A percentile compares a stretch with the other conserved stretches of the same genome.
Conservation (phyloP, 345 rosid genomes). For the Microthlaspi erraticum region DNA sequence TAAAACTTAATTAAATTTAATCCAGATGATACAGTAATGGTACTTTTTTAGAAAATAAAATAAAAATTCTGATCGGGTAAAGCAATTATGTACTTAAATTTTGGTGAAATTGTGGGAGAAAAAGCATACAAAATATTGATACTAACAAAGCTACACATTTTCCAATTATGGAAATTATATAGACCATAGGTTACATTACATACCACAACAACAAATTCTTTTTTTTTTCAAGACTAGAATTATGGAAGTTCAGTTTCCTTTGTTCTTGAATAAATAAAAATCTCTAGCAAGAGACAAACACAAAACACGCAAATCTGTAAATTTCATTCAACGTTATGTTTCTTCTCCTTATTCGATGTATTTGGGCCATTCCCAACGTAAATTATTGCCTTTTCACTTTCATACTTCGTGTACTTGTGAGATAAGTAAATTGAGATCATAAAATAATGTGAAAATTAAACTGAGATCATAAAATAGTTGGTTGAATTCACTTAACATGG, state of each 20-base stretch:
- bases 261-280: constrained; percentile 34
- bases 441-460: too few relatives aligned
- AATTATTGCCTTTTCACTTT: constrained; percentile 27
- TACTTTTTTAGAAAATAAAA: background rate
- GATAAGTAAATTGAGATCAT: constrained; percentile 13
- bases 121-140: constrained; percentile 30
- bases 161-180: constrained; percentile 28
- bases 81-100: constrained; percentile 30
- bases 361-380: constrained; percentile 28
- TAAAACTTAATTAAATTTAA: background rate
- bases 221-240: background rate
- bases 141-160: constrained; percentile 35
- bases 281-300: constrained; percentile 69
- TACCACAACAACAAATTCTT: constrained; percentile 1
- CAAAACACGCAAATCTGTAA: constrained; percentile 61
- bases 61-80: constrained; percentile 28
- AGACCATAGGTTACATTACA: constrained; percentile 35
- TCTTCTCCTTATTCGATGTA: constrained; percentile 37
- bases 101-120: constrained; percentile 39
- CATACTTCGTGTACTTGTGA: constrained; percentile 14
- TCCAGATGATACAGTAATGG: background rate
- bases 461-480: too few relatives aligned
- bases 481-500: background rate
- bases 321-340: constrained; percentile 54
- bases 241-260: constrained; percentile 4